Evolutionary conservation across 805 yeast genomes (phyloP), one percentile per base, ranked within the genome.

Genomic region (Diddensiella caesifluorescens): DNA sequence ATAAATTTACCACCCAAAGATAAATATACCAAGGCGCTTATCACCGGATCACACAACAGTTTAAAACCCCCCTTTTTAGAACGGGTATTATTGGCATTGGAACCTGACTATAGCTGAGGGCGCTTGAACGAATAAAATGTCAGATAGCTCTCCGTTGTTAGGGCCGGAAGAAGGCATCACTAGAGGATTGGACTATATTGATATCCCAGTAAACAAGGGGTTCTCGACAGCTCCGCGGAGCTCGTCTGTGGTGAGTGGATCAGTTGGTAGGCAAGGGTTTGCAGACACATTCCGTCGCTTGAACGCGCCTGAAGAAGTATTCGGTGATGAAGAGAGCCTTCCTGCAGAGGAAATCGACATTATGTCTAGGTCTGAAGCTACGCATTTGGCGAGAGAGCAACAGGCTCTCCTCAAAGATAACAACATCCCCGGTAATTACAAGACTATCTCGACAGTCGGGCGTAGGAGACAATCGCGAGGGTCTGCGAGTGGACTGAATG

Each of bases 321-420:
- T 22, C 7, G 30, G 22, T 13, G 39, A 21, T 6, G 42, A 23
- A 15, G 34, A 20, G 20, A 38, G 38, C 18, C n/a, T 29, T 15
- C n/a, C n/a, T n/a, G 30, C 19, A 0, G 51, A 45, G 3, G 38
- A 47, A 2, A 47, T 49, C n/a, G 60, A 56, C 28, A 40, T 56
- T 2, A 44, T 54, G 16, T 55, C 63, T 3, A 54, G 59, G 9
- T 38, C 48, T 1, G 65, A 62, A 34, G 52, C 57, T 3, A 49
- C 52, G n/a, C 41, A 52, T 2, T 42, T 60, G 18, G 51, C 49
- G 5, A 45, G 48, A 7, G 65, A 62, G 42, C 56, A 58, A 29
- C 55, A 56, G 38, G 54, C 53, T 3, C 47, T 62, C 23, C 54
- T 62, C 4, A 28, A 37, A 10, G 60, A 56, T 35, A 51, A 48